phyloP scores from a whole-genome alignment of 2,329 filamentous ascomycete genomes.

The Claviceps arundinis region DNA sequence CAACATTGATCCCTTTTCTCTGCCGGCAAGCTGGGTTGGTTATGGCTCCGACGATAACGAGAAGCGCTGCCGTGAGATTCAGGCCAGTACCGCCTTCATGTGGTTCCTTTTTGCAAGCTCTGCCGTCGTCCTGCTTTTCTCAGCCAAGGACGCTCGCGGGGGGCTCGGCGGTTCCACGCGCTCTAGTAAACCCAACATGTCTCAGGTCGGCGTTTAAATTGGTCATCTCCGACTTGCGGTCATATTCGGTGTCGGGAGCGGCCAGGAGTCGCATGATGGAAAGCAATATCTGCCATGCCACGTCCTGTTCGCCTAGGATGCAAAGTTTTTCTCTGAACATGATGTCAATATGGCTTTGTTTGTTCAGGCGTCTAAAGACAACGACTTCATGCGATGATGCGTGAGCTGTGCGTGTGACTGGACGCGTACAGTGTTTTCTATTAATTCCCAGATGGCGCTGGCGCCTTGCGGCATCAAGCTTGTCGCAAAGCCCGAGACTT shows the following conservation, averaged over 20 bases:
- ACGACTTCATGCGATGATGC: neutral
- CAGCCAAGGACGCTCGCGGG: conserved; percentile 38
- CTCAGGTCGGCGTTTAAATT: conserved; percentile 37
- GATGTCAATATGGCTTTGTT: conserved; percentile 2
- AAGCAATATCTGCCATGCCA: neutral
- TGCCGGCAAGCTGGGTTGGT: conserved; percentile 40
- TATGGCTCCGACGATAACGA: conserved; percentile 45
- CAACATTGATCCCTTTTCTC: conserved; percentile 25
- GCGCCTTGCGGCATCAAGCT: neutral
- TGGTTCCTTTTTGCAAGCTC: conserved; percentile 64
- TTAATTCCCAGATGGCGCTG: neutral
- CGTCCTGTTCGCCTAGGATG: neutral
- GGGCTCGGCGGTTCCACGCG: conserved; percentile 28
- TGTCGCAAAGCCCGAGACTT: neutral
- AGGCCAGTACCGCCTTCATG: conserved; percentile 62
- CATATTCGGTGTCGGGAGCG: neutral
- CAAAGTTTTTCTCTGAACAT: neutral
- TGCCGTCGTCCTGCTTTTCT: conserved; percentile 41
- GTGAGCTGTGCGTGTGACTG: neutral
- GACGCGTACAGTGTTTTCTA: neutral
- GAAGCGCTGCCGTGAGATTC: conserved; percentile 61
- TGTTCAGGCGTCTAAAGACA: conserved; percentile 3
- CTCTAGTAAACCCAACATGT: conserved; percentile 37
- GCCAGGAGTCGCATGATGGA: neutral
- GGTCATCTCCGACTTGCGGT: neutral